Base-by-base conservation (phyloP, 176 grass and related monocot species). In the Panicum miliaceum region DNA sequence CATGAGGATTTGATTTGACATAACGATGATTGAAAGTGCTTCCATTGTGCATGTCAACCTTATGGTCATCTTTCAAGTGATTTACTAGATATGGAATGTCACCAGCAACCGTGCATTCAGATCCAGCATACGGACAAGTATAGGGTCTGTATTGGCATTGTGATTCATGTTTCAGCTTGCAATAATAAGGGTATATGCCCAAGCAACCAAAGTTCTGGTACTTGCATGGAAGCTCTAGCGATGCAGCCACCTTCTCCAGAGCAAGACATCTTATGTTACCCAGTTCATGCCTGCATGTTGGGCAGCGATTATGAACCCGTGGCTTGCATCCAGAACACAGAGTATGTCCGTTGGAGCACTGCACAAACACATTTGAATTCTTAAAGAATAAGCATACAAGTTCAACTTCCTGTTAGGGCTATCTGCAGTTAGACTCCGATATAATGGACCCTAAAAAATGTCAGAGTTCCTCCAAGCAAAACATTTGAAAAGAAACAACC, bases 311-410 rank as follows among this genome's bases (percentile, higher is more conserved):
- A 52, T 97, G 95, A 81, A 97, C 92, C 88, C 90, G 87, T 51
- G 90, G 92, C 77, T 97, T 97, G 90, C 95, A 97, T 73, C 86
- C 88, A 77, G 95, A 94, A 74, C 95, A 97, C 34, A 97, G 72
- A 80, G 95, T 97, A 87, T 97, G 95, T 13, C 95, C 95, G 40
- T 97, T 97, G 41, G 90, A 94, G 69, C 95, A 97, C 95, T 97
- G 84, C 81, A 94, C 1, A 41, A 61, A 77, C 15, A 66, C 15
- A 84, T 67, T 82, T n/a, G 15, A 69, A 64, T 48, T 47, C 61
- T 83, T 46, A 62, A 69, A 26, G 2, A 75, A 69, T 14, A 16
- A 53, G 29, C 12, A 20, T 38, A 35, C 6, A 74, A 53, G 62
- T 54, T 45, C 5, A 61, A 52, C 12, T 62, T 85, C 13, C 27